Evolutionary conservation across 75 land plant species (phyloP).

Genomic region (Isoetes taiwanensis): DNA sequence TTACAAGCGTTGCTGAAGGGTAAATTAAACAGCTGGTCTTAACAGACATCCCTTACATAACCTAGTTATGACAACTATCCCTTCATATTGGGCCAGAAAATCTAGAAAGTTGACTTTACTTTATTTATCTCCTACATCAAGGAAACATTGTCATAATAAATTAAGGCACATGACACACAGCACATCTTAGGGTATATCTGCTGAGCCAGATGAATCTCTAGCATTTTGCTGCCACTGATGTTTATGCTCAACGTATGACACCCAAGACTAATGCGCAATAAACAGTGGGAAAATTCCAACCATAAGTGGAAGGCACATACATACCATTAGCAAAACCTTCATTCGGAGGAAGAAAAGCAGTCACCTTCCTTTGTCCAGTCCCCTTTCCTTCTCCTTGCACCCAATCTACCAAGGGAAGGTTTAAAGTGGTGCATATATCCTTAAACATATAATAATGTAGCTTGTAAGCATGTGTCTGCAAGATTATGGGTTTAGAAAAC

Average conservation of each 20-base stretch:
- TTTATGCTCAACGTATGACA: too few species aligned
- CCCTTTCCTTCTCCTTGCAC: slow-evolving; percentile 52
- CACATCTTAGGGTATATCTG: background rate
- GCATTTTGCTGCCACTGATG: background rate
- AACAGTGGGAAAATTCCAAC: background rate
- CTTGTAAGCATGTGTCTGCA: background rate
- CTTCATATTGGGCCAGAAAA: too few species aligned
- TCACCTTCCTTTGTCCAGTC: slow-evolving; percentile 45
- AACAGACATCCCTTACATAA: too few species aligned
- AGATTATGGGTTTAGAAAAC: background rate
- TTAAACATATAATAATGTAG: background rate
- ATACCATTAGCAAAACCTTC: slow-evolving; percentile 62
- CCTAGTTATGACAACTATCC: too few species aligned
- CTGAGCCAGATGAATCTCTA: background rate
- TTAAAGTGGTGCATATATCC: background rate
- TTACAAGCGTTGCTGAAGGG: too few species aligned
- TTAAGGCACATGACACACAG: background rate
- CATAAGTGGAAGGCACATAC: too few species aligned
- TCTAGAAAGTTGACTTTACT: too few species aligned
- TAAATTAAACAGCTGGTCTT: too few species aligned
- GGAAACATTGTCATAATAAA: background rate
- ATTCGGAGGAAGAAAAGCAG: slow-evolving; percentile 66
- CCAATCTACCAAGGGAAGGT: slow-evolving; percentile 66
- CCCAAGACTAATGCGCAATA: background rate
- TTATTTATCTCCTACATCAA: too few species aligned